Percentiles rank a stretch among this genome's conserved stretches.
phyloP scores from a whole-genome alignment of 2,329 filamentous ascomycete species.

The Hypocreales sp. region DNA sequence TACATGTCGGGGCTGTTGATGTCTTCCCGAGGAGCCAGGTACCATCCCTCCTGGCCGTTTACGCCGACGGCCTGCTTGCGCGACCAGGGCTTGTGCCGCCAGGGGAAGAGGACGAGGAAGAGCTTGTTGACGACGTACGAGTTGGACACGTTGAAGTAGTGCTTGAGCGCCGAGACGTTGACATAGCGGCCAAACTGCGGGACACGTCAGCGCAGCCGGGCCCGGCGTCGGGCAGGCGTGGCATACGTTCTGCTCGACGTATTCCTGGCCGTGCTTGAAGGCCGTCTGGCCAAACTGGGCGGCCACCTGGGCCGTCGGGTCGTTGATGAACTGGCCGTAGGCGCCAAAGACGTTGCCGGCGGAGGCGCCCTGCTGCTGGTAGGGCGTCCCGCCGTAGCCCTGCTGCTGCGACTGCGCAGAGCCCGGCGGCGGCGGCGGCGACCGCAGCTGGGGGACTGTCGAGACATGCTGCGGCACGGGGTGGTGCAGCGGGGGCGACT shows the following conservation, averaged over 20 bases:
- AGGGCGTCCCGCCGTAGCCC: conserved; percentile 55
- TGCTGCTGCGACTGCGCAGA: conserved; percentile 51
- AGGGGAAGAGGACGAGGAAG: conserved; percentile 86
- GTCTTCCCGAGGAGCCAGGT: conserved; percentile 84
- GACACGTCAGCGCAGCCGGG: conserved; percentile 4
- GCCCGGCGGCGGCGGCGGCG: conserved; percentile 67
- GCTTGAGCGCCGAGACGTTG: conserved; percentile 84
- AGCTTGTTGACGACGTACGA: conserved; percentile 91
- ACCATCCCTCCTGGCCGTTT: conserved; percentile 58
- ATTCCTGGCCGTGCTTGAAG: conserved; percentile 82
- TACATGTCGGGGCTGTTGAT: conserved; percentile 99
- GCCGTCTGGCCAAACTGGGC: conserved; percentile 88
- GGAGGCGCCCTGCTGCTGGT: conserved; percentile 47
- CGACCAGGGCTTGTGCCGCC: conserved; percentile 95
- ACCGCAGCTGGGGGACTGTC: conserved; percentile 90
- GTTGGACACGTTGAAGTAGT: conserved; percentile 99
- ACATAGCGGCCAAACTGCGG: conserved; percentile 53
- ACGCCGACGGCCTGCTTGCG: conserved; percentile 66
- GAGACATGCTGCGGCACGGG: conserved; percentile 97
- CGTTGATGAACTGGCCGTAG: conserved; percentile 89
- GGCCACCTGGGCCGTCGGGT: conserved; percentile 87
- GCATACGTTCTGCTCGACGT: conserved; percentile 88
- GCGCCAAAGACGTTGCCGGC: conserved; percentile 45
- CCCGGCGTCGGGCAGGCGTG: conserved; percentile 12
- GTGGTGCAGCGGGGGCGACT: conserved; percentile 89